These are phyloP conservation scores for Solanum raphanifolium DNA, from an alignment of 257 asterid genomes.

Conservation along the genomic window DNA sequence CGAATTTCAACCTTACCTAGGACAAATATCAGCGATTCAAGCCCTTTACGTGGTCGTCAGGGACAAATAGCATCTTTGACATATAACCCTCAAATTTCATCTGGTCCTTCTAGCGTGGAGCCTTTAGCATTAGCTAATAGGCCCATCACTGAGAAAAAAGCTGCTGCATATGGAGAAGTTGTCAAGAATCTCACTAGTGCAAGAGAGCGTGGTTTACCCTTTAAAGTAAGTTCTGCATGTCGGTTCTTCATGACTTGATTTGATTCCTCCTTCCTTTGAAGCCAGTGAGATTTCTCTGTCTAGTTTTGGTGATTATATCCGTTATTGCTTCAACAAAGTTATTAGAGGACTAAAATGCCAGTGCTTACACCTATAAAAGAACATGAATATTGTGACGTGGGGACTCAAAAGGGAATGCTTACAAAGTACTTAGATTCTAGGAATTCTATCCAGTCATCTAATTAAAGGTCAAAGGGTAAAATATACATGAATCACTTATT, in stretches of 20 bases:
- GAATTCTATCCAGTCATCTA: neutral
- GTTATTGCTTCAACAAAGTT: neutral
- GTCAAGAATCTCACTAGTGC: slow-evolving; percentile 82
- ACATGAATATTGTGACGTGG: neutral
- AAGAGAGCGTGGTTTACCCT: slow-evolving; percentile 62
- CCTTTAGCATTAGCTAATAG: slow-evolving; percentile 45
- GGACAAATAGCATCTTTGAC: slow-evolving; percentile 57
- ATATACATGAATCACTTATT: neutral
- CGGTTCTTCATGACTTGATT: neutral
- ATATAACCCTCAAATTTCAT: slow-evolving; percentile 53
- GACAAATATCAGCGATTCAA: slow-evolving; percentile 41
- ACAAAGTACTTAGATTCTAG: neutral
- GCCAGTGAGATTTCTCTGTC: neutral
- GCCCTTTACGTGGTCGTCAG: slow-evolving; percentile 35
- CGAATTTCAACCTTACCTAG: slow-evolving; percentile 81
- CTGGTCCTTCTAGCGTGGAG: slow-evolving; percentile 47
- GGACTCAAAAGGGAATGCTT: neutral
- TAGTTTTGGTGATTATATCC: neutral
- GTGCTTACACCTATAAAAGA: neutral
- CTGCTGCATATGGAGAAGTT: slow-evolving; percentile 70
- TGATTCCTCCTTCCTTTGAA: neutral
- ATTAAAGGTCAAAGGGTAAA: neutral
- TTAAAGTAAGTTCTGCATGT: slow-evolving; percentile 39
- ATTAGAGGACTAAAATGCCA: neutral
- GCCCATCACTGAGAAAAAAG: slow-evolving; percentile 63